Percentiles rank a stretch among this genome's conserved stretches.
These are phyloP conservation scores for Penicillium expansum DNA, from an alignment of 2,329 filamentous ascomycete genomes.

Conservation along the genomic window DNA sequence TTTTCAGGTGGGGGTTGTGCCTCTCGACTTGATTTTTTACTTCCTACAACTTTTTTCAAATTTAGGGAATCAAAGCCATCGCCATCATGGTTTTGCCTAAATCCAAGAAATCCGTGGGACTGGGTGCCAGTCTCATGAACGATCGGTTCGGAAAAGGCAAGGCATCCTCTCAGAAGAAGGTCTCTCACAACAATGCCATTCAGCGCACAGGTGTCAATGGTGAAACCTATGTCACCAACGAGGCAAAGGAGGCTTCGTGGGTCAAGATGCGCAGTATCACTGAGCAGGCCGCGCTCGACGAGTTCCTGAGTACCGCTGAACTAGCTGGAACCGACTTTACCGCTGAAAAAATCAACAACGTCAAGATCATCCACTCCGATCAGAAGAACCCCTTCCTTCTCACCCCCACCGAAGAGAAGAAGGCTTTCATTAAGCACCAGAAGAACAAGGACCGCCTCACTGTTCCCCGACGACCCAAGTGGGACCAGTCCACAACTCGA, in stretches of 20 bases:
- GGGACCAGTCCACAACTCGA: constrained; percentile 82
- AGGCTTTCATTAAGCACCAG: constrained; percentile 74
- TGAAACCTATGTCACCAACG: constrained; percentile 88
- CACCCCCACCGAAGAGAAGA: constrained; percentile 77
- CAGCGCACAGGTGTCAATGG: constrained; percentile 71
- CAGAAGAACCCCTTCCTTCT: constrained; percentile 94
- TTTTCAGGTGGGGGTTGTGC: constrained; percentile 27
- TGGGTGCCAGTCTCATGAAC: constrained; percentile 98
- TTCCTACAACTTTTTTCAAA: constrained; percentile 14
- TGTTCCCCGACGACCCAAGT: constrained; percentile 83
- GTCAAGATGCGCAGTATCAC: constrained; percentile 99
- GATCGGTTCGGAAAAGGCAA: constrained; percentile 96
- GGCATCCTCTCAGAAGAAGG: constrained; percentile 75
- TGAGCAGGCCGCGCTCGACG: constrained; percentile 92
- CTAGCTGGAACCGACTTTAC: constrained; percentile 98
- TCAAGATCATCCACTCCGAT: constrained; percentile 97
- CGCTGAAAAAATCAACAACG: constrained; percentile 97
- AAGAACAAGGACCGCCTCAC: constrained; percentile 76
- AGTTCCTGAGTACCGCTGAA: constrained; percentile 93
- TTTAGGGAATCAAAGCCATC: constrained; percentile 3
- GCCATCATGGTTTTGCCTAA: constrained; percentile 73
- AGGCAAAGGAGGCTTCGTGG: constrained; percentile 87
- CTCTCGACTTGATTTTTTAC: constrained; percentile 12
- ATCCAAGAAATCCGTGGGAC: constrained; percentile 89
- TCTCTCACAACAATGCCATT: constrained; percentile 61